Conservation (phyloP, 495 filamentous ascomycete species). For the Trichoderma virens region DNA sequence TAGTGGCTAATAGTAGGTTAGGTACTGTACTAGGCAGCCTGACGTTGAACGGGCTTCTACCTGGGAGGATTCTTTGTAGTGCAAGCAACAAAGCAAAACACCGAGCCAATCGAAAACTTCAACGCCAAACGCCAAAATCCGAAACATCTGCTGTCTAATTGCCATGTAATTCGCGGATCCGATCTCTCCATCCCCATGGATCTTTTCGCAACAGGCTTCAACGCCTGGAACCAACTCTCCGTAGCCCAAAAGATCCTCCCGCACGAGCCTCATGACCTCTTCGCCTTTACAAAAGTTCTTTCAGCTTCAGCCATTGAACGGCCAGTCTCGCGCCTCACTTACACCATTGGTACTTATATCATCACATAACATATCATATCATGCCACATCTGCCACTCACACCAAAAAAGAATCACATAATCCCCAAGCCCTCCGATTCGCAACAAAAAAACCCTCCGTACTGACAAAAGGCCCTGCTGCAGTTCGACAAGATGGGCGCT, state of each 20-base stretch:
- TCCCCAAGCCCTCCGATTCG: not conserved
- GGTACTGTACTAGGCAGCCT: no score
- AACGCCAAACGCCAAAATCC: no score
- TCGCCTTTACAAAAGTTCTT: conserved; percentile 30
- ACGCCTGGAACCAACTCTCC: conserved; percentile 41
- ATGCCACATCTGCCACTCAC: not conserved
- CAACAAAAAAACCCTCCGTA: not conserved
- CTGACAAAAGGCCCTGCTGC: not conserved
- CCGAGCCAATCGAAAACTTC: not conserved
- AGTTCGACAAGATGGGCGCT: not conserved
- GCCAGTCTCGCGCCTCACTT: conserved; percentile 25
- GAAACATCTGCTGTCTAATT: no score
- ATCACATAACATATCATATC: not conserved
- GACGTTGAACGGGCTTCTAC: no score
- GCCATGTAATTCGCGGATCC: not conserved
- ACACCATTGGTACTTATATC: conserved; percentile 30
- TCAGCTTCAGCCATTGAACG: conserved; percentile 23
- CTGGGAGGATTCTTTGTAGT: not conserved
- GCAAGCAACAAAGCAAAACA: not conserved
- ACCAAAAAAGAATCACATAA: not conserved
- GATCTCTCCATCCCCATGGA: conserved; percentile 27
- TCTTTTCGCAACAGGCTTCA: conserved; percentile 44
- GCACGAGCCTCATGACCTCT: conserved; percentile 31
- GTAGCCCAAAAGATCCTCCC: conserved; percentile 18
- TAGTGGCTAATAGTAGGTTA: no score